Base-by-base conservation (phyloP, 2,329 filamentous ascomycete genomes). In the Bipolaris sorokiniana region DNA sequence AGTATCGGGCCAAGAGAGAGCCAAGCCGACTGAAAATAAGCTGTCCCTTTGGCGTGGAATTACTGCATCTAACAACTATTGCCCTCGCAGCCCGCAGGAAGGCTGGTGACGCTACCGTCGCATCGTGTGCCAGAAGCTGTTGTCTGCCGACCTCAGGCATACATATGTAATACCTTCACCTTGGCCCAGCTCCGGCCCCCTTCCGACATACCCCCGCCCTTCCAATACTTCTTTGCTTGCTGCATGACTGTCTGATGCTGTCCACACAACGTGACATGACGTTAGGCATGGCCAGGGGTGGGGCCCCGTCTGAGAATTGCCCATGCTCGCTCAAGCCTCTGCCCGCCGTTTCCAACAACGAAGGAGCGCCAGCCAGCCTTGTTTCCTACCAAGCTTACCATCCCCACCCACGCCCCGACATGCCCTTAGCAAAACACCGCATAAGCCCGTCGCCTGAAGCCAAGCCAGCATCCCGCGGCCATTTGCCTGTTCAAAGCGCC, bases 241-340 rank as follows among this genome's bases (percentile, higher is more conserved):
- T 33, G 56, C 47, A 55, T 22, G 51, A 47, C 42, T 28, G 36
- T 50, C 33, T 13, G 23, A 26, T 26, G 41, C 41, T 28, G 41
- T 28, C 22, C 55, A 48, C 51, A 48, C 56, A 40, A 36, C 41
- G 42, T 41, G 15, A 16, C 42, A 61, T 61, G 59, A 61, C 59
- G 56, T 59, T 28, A 28, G 26, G 26, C 26, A 28, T 48, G 36
- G 18, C 42, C 34, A 26, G 38, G 38, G 38, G 46, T 49, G 45
- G 34, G 53, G 42, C 46, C 40, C 28, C 18, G 51, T 47, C 50
- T 55, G 52, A 55, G 40, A 51, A 37, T 18, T 16, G 33, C n/a
- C 34, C 50, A 40, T 40, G 22, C 44, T 22, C 7, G 26, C 26
- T 28, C 26, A 28, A 28, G 26, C 26, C 26, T 28, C 26, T 28